Base-by-base conservation (phyloP, 257 asterid genomes). In the Salvia hispanica region DNA sequence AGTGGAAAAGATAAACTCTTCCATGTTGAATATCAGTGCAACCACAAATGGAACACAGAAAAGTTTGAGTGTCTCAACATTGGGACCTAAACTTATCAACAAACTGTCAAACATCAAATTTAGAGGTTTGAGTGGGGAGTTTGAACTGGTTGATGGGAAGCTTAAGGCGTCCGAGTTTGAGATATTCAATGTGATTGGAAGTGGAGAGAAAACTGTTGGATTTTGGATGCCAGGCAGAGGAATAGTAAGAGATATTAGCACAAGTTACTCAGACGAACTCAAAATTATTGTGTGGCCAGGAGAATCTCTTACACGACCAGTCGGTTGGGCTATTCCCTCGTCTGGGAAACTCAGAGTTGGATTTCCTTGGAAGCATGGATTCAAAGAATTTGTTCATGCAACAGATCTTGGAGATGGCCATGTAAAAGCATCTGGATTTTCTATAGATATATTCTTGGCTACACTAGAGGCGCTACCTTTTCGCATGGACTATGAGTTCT, bases 211-310 rank as follows among this genome's bases (percentile, higher is more conserved):
- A 66, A 47, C 52, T 9, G 33, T 86, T 9, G 94, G 96, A 58
- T 82, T 69, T 67, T 86, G 96, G 96, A 73, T 77, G 8, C 69
- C 74, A 79, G 79, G 0, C 31, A 78, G 66, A 67, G 89, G 96
- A 57, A 57, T 84, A 58, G 28, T 14, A 3, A 51, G 73, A 53
- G 70, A 80, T 7, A 9, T 78, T 37, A 65, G 63, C 68, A 58
- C 67, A 3, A 2, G 7, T 3, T 71, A 76, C 73, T 79, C 42
- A 1, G 65, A 62, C 15, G 81, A 73, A 50, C 79, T 88, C 37
- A 84, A 79, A 61, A 70, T 15, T 6, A 70, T 85, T 7, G 21
- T 79, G 15, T 86, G 93, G 93, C 96, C 96, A 1, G 93, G 96
- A 39, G 88, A 82, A 79, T 80, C 91, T 43, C 33, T 56, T 4